Evolutionary conservation across 164 flowering plant genomes (phyloP), one percentile per base, ranked within the genome.

Genomic region (Magnolia kwangsiensis): DNA sequence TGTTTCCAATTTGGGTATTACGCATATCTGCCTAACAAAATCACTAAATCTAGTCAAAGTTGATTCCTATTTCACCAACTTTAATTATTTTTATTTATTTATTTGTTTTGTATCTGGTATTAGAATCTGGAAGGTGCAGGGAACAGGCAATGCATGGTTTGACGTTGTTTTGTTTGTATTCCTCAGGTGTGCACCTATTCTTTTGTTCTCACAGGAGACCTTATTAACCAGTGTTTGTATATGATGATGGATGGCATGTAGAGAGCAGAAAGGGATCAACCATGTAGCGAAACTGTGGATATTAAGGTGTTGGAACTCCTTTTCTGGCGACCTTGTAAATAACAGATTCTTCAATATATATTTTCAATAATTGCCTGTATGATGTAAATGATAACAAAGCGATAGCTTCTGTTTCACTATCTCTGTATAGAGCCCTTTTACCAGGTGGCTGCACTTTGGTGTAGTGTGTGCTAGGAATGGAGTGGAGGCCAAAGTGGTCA

Each of bases 131-230:
- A 13, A 51, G 58, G 14, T 67, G 65, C 63, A 23, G 19, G 70
- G 68, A 50, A n/a, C 71, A 70, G 76, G 68, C n/a, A 14, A 58
- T 78, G 71, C 21, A 55, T 75, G 72, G 18, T 51, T 66, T 51
- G 59, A 55, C 67, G 19, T 69, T 50, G 68, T 69, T 3, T 8
- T 66, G 29, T 50, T 63, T 75, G 63, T 64, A 78, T 72, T 77
- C 61, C 76, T 51, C 80, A 80, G 83, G 87, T 79, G 78, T 82
- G 86, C 80, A 78, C 82, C 80, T 72, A 86, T 89, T 89, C 88
- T 85, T 86, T 85, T 81, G 77, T 84, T 85, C 82, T 78, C 80
- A 78, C 7, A 72, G 84, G 74, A 78, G 72, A 73, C 31, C 27
- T 73, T 73, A 76, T 85, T 82, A 77, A 82, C 85, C 50, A 37